phyloP scores from a whole-genome alignment of 177 flowering plant genomes.

The Vitis hybrid region DNA sequence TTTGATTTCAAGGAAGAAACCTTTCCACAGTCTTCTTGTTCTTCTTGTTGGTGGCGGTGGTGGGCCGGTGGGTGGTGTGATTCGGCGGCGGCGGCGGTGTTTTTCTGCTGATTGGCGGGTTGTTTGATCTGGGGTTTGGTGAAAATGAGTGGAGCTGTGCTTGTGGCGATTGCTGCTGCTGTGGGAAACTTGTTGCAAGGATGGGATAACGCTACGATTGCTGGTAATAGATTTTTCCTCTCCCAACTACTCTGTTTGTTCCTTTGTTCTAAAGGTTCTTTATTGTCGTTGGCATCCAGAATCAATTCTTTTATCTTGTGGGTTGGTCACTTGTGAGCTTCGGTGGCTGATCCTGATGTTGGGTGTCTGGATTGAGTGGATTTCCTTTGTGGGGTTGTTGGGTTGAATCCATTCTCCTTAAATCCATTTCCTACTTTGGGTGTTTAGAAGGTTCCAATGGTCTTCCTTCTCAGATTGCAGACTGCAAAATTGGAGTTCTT shows the following conservation, averaged over 20 bases:
- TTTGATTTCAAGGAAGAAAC: too few species aligned
- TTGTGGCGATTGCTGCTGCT: slow-evolving; percentile 72
- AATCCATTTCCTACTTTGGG: too few species aligned
- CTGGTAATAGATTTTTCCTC: slow-evolving; percentile 37
- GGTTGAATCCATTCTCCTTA: too few species aligned
- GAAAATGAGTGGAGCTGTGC: slow-evolving; percentile 67
- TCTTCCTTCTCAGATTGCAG: too few species aligned
- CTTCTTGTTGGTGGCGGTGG: too few species aligned
- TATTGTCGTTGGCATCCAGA: not conserved
- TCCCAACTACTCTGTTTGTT: not conserved
- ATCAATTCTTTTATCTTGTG: not conserved
- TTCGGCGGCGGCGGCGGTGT: too few species aligned
- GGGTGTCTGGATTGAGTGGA: not conserved
- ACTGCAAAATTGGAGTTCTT: too few species aligned
- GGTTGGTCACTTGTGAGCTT: not conserved
- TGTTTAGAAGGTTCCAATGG: too few species aligned
- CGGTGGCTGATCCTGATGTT: too few species aligned
- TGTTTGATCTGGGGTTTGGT: not conserved
- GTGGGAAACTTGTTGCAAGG: slow-evolving; percentile 78
- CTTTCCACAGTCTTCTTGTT: too few species aligned
- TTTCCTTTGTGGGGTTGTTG: not conserved
- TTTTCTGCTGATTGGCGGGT: too few species aligned
- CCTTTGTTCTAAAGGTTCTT: not conserved
- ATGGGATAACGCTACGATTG: slow-evolving; percentile 86
- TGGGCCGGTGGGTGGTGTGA: too few species aligned